These are phyloP conservation scores for Mycena citricolor DNA, from an alignment of 1,284 basidiomycete genomes.

Conservation along the genomic window DNA sequence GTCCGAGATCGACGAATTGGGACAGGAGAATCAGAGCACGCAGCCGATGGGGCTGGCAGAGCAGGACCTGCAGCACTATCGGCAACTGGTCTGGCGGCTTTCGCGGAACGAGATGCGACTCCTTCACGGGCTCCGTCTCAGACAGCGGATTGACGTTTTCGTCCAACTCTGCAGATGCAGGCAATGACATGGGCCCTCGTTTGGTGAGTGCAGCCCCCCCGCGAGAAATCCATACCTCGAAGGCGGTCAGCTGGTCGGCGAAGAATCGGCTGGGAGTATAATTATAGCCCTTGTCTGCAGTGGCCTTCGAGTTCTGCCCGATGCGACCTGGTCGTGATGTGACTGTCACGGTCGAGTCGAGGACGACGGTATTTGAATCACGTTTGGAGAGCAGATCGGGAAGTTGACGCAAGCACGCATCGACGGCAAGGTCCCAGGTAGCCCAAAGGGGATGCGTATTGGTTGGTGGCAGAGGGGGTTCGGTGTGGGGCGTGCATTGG, in stretches of 20 bases:
- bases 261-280: slow-evolving; percentile 96
- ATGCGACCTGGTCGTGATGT: slow-evolving; percentile 39
- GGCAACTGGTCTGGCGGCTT: slow-evolving; percentile 96
- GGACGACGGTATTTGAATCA: slow-evolving; percentile 36
- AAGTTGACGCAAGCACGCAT: slow-evolving; percentile 92
- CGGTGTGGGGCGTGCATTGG: slow-evolving; percentile 94
- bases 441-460: slow-evolving; percentile 97
- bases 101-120: slow-evolving; percentile 72
- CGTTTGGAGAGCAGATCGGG: slow-evolving; percentile 81
- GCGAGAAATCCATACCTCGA: slow-evolving; percentile 96
- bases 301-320: slow-evolving; percentile 31
- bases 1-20: slow-evolving; percentile 96
- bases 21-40: slow-evolving; percentile 95
- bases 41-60: slow-evolving; percentile 95
- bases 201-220: slow-evolving; percentile 81
- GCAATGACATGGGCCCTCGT: slow-evolving; percentile 71
- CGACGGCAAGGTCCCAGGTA: slow-evolving; percentile 97
- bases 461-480: slow-evolving; percentile 88
- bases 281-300: slow-evolving; percentile 49
- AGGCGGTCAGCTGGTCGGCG: slow-evolving; percentile 94
- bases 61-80: slow-evolving; percentile 94
- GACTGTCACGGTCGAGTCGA: slow-evolving; percentile 26
- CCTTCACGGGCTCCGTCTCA: slow-evolving; percentile 31
- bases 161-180: slow-evolving; percentile 41
- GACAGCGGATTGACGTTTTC: slow-evolving; percentile 15